Evolutionary conservation across 1,284 basidiomycete genomes (phyloP).

Genomic region (Wolfiporia cocos): DNA sequence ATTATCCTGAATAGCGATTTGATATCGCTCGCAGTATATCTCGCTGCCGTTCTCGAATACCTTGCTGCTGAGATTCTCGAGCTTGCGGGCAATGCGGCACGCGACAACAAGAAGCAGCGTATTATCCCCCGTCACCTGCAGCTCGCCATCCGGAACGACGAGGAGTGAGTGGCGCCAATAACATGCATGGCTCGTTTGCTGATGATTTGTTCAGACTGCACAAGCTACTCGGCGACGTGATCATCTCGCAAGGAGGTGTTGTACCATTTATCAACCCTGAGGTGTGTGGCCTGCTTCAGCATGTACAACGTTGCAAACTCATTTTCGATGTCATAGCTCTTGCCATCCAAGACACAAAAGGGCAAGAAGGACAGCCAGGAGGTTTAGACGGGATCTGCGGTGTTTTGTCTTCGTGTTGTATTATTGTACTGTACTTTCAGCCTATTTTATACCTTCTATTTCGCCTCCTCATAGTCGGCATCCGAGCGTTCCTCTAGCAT

Average conservation of each 20-base stretch:
- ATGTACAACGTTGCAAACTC: too few relatives aligned
- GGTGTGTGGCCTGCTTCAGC: constrained; percentile 21
- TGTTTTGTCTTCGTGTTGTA: constrained; percentile 17
- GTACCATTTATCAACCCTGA: constrained; percentile 54
- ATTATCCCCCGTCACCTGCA: constrained; percentile 85
- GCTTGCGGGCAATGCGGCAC: constrained; percentile 78
- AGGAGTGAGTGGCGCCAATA: constrained; percentile 53
- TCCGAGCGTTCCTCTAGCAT: neutral
- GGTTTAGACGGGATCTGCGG: constrained; percentile 22
- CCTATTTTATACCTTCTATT: constrained; percentile 7
- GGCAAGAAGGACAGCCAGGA: constrained; percentile 35
- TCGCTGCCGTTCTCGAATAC: constrained; percentile 81
- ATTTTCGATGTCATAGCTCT: too few relatives aligned
- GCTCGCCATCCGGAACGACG: constrained; percentile 84
- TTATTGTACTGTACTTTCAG: constrained; percentile 22
- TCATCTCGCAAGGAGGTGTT: constrained; percentile 88
- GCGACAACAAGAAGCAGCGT: constrained; percentile 84
- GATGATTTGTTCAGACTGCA: constrained; percentile 36
- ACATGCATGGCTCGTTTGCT: too few relatives aligned
- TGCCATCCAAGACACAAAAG: constrained; percentile 43
- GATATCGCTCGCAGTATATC: constrained; percentile 74
- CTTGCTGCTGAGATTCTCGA: constrained; percentile 86
- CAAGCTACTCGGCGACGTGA: constrained; percentile 73
- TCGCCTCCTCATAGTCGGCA: too few relatives aligned
- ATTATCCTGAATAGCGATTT: too few relatives aligned